A percentile compares a stretch with the other conserved stretches of the same genome.
phyloP scores from a whole-genome alignment of 352 stramenopile species.

The Pilasporangium apinafurcum region DNA sequence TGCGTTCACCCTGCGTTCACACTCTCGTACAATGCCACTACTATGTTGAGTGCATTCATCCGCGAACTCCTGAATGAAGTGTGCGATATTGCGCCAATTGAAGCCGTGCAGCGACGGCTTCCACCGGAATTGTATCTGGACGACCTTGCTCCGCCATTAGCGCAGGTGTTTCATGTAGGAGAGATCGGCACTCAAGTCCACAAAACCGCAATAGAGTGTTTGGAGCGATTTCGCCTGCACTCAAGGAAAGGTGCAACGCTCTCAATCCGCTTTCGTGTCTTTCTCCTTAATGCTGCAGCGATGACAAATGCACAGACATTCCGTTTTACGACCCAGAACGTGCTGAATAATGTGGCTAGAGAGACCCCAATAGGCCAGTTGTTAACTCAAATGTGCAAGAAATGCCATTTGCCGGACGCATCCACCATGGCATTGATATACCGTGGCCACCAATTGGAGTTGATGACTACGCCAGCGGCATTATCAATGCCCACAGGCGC shows the following conservation, averaged over 20 bases:
- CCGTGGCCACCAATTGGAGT: constrained; percentile 36
- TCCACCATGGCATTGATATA: constrained; percentile 26
- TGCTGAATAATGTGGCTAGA: constrained; percentile 20
- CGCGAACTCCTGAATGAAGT: constrained; percentile 47
- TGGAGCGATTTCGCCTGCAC: constrained; percentile 22
- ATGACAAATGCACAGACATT: constrained; percentile 8
- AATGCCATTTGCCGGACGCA: constrained; percentile 20
- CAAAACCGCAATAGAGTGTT: constrained; percentile 7
- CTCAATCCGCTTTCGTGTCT: constrained; percentile 34
- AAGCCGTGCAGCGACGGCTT: constrained; percentile 15
- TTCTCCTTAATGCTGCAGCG: constrained; percentile 8
- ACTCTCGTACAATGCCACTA: constrained; percentile 42
- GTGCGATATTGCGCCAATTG: constrained; percentile 33
- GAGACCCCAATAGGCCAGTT: constrained; percentile 26
- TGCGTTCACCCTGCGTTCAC: constrained; percentile 56
- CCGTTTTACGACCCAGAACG: constrained; percentile 8
- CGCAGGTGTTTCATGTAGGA: constrained; percentile 5
- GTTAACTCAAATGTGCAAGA: constrained; percentile 31
- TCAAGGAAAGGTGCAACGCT: constrained; percentile 32
- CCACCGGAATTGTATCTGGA: constrained; percentile 10
- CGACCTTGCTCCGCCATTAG: constrained; percentile 7
- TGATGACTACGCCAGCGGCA: constrained; percentile 14
- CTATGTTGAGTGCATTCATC: constrained; percentile 38
- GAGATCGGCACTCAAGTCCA: constrained; percentile 8
- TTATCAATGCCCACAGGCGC: constrained; percentile 33